Evolutionary conservation across 768 basidiomycete genomes (phyloP).

Genomic region (Xerocomellus dryophilus): DNA sequence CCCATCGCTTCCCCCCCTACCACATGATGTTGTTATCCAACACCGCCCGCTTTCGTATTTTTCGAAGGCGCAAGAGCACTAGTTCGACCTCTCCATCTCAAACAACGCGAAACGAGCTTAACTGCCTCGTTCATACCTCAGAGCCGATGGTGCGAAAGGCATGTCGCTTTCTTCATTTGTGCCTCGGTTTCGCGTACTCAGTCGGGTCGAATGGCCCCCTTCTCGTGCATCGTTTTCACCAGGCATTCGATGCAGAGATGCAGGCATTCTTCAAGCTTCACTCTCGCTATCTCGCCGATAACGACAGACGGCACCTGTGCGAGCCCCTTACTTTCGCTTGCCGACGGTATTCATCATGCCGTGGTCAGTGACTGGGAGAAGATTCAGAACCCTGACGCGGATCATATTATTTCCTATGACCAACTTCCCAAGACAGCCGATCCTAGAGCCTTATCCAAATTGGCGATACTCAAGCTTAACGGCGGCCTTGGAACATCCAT

Average conservation of each 20-base stretch:
- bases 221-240: slow-evolving; percentile 6
- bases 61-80: slow-evolving; percentile 45
- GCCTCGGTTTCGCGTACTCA: slow-evolving; percentile 38
- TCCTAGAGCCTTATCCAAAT: slow-evolving; percentile 75
- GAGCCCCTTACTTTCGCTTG: slow-evolving; percentile 28
- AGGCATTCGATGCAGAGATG: slow-evolving; percentile 89
- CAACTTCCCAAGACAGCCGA: slow-evolving; percentile 59
- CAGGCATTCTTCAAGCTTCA: slow-evolving; percentile 94
- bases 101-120: slow-evolving; percentile 66
- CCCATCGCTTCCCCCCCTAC: slow-evolving; percentile 22
- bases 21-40: slow-evolving; percentile 31
- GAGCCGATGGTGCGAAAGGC: slow-evolving; percentile 62
- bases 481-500: slow-evolving; percentile 91
- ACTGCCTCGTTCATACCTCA: slow-evolving; percentile 58
- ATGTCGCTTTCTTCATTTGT: slow-evolving; percentile 21
- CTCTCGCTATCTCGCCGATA: slow-evolving; percentile 89
- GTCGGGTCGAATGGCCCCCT: not conserved
- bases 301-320: slow-evolving; percentile 85
- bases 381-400: slow-evolving; percentile 81
- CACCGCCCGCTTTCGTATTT: slow-evolving; percentile 29
- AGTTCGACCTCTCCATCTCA: slow-evolving; percentile 39
- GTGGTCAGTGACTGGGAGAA: slow-evolving; percentile 77
- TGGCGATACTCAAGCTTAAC: slow-evolving; percentile 94
- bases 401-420: slow-evolving; percentile 84
- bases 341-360: slow-evolving; percentile 3